Evolutionary conservation across 345 rosid genomes (phyloP), one percentile per base, ranked within the genome.

Genomic region (Boechera retrofracta): DNA sequence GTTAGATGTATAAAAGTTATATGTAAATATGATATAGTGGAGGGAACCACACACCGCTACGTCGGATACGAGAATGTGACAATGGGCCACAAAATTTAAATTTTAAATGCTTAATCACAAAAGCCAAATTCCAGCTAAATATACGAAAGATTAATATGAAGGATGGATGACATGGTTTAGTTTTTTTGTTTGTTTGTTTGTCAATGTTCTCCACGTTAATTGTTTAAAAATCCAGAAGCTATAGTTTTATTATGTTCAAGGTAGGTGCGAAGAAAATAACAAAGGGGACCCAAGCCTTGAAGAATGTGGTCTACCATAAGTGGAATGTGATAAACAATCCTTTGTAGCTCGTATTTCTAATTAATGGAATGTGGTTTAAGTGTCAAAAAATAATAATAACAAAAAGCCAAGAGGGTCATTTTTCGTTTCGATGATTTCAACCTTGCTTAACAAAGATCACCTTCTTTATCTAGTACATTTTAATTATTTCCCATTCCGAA

Each of bases 41-140:
- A 47, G 39, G 55, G 54, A 29, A 64, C 56, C n/a, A 65, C 41
- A 47, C 38, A 47, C 41, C 41, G 42, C 56, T 65, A 31, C 10
- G 28, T 65, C 5, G 41, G 55, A 12, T 51, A 51, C 59, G 58
- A 51, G 47, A 33, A 52, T 67, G 47, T 24, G 72, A 51, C 47
- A 35, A 36, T 21, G 60, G 33, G 9, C 24, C 72, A 67, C 26
- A 7, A 21, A 35, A 10, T 13, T 51, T 7, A 51, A 51, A 8
- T 9, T 5, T 31, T 21, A 4, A 67, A 67, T 35, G 15, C 15
- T 51, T 36, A 52, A 67, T 12, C 59, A 51, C 59, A 33, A 35
- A 33, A 35, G 60, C 48, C 35, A 35, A 67, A 51, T 29, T 35
- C 32, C 13, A 67, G 24, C 71, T 49, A 49, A 11, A 47, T 51